Percentiles rank a stretch among this genome's conserved stretches.
phyloP scores from a whole-genome alignment of 2,329 filamentous ascomycete species.

The Colletotrichum neosansevieriae region DNA sequence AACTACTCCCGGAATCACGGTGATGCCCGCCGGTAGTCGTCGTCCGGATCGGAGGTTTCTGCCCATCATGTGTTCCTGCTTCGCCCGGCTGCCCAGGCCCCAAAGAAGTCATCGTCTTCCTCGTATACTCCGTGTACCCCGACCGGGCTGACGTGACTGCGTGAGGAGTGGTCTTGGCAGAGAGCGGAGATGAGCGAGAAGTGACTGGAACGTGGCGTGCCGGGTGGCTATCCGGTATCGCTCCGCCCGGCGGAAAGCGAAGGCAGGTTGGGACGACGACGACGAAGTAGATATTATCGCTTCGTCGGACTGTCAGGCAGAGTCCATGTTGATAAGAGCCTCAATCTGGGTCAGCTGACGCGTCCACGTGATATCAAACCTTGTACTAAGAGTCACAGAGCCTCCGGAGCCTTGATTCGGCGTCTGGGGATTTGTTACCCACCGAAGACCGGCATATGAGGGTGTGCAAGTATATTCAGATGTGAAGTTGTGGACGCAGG shows the following conservation, averaged over 20 bases:
- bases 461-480: constrained; percentile 1
- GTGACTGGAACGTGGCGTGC: constrained; percentile 33
- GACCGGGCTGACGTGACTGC: background rate
- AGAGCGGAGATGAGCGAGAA: constrained; percentile 23
- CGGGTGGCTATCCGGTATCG: constrained; percentile 24
- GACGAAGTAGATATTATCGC: background rate
- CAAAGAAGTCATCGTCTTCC: constrained; percentile 1
- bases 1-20: constrained; percentile 11
- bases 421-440: background rate
- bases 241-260: constrained; percentile 36
- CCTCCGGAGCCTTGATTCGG: too few species aligned
- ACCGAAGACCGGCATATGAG: constrained; percentile 1
- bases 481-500: constrained; percentile 16
- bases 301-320: constrained; percentile 13
- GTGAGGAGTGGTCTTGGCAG: constrained; percentile 19
- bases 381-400: constrained; percentile 3
- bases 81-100: constrained; percentile 5
- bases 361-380: constrained; percentile 37
- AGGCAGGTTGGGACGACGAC: background rate
- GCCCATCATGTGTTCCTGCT: constrained; percentile 18
- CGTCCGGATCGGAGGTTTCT: constrained; percentile 15
- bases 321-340: background rate
- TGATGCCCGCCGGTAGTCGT: background rate
- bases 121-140: background rate
- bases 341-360: constrained; percentile 33